Percentiles rank a stretch among this genome's conserved stretches.
These are phyloP conservation scores for Asterophora lycoperdoides DNA, from an alignment of 768 basidiomycete genomes.

Conservation along the genomic window DNA sequence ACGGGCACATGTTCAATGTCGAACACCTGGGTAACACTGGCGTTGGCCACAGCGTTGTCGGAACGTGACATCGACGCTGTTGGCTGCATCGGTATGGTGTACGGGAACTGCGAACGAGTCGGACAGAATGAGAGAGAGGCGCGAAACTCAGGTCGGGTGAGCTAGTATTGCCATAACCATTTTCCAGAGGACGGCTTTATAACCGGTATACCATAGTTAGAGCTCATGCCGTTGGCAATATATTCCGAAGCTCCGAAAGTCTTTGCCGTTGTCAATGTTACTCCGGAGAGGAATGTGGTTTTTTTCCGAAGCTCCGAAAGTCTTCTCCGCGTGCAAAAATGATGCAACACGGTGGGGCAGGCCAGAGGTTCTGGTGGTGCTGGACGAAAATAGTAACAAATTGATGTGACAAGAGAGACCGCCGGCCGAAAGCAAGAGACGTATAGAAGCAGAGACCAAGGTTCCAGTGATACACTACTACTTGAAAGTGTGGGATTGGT, in stretches of 20 bases:
- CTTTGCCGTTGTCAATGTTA: no score
- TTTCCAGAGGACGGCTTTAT: conserved; percentile 6
- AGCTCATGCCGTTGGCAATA: no score
- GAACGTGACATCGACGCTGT: neutral
- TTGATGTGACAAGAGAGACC: no score
- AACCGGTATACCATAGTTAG: no score
- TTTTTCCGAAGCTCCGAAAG: no score
- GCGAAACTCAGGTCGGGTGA: neutral
- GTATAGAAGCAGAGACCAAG: conserved; percentile 2
- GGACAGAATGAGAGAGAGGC: conserved; percentile 1
- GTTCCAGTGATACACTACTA: conserved; percentile 20
- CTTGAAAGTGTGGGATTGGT: conserved; percentile 68
- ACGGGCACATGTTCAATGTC: conserved; percentile 56
- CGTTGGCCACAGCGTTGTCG: neutral
- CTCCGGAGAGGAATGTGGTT: no score
- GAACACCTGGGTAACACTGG: neutral
- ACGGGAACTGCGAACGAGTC: conserved; percentile 9
- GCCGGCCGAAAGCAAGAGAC: neutral
- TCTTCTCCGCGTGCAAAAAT: no score
- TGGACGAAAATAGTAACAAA: no score
- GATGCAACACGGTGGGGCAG: no score
- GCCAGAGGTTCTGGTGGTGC: no score
- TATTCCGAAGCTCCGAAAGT: conserved; percentile 5
- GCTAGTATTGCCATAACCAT: neutral
- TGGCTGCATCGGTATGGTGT: conserved; percentile 2